Evolutionary conservation across 495 filamentous ascomycete genomes (phyloP), one percentile per base, ranked within the genome.

Genomic region (Penicilliopsis zonata): DNA sequence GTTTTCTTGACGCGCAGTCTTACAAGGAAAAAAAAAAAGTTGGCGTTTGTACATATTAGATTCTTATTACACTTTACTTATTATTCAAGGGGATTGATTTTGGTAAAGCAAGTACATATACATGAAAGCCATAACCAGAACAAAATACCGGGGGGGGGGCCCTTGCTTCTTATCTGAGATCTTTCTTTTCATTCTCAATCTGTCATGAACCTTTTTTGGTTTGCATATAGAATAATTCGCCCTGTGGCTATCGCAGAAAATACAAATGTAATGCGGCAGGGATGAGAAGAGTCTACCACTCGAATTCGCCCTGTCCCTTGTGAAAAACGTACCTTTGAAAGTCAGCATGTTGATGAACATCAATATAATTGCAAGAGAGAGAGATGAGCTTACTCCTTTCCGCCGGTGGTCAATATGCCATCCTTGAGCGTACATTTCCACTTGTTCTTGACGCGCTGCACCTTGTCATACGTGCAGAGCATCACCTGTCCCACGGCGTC

Each of bases 341-440:
- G 42, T 30, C 14, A 31, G 24, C 28, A 35, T 18, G n/a, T 23
- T 19, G 23, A 21, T 13, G 13, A 19, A 27, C 10, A 3, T 30
- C 17, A 3, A 35, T 7, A 9, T 14, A 13, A 36, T 3, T 25
- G 7, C 12, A 7, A 3, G 12, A 10, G 28, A 3, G 13, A 22
- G 14, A 9, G 4, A 28, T 10, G 35, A 17, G 69, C 76, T 59
- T 54, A 83, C 72, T 99, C 90, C 55, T 79, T 87, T 40, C 80
- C 78, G 42, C 84, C 83, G 22, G 86, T 82, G 30, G 80, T 94
- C 40, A 99, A 67, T 10, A 99, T 82, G 12, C 90, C 90, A 46
- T 99, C 90, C 65, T 96, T 96, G 33, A 99, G 70, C 4, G 82
- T 83, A 61, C 90, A 99, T 77, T 99, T 99, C 90, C 90, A 99